Base-by-base conservation (phyloP, 2,329 filamentous ascomycete genomes). In the Aureobasidium leucospermi region DNA sequence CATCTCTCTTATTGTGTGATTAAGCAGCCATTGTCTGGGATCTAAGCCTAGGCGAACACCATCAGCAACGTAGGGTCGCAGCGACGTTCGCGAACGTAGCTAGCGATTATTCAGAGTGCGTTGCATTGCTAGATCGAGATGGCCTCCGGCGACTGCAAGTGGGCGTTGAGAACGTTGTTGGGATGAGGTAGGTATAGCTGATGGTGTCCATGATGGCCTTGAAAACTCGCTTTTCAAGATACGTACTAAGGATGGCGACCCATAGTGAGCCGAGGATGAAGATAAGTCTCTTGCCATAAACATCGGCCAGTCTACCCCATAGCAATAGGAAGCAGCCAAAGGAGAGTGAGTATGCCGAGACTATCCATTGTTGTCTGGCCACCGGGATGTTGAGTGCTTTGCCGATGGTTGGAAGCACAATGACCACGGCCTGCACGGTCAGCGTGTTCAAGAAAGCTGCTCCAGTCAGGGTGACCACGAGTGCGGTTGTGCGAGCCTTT, bases 311-410 rank as follows among this genome's bases (percentile, higher is more conserved):
- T 19, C 85, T 78, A 29, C 85, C 85, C 84, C 85, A 88, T 13
- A 88, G 75, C 15, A 88, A 73, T 29, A 88, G 72, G 66, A 88
- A 87, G 69, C 85, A 87, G 48, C 84, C 85, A 65, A 88, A 88
- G 0, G 84, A 77, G 15, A 88, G 77, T 4, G 81, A 78, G 67
- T 88, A 88, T 0, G 84, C 81, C 0, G 85, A 87, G 0, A 88
- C 76, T 62, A 88, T 78, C 85, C 85, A 88, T 72, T 72, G 70
- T 49, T 70, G 69, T 9, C 69, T 65, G 10, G 68, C 67, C 13
- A 64, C 60, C 2, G 69, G 69, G n/a, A 72, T 70, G 42, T 65
- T 19, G 10, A 72, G 67, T 16, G 67, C 67, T 29, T 60, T 52
- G 19, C 68, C 68, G 34, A 72, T 70, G 23, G 68, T 69, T 11